Evolutionary conservation across 1,284 basidiomycete species (phyloP), one percentile per base, ranked within the genome.

Genomic region (Irpex sp.): DNA sequence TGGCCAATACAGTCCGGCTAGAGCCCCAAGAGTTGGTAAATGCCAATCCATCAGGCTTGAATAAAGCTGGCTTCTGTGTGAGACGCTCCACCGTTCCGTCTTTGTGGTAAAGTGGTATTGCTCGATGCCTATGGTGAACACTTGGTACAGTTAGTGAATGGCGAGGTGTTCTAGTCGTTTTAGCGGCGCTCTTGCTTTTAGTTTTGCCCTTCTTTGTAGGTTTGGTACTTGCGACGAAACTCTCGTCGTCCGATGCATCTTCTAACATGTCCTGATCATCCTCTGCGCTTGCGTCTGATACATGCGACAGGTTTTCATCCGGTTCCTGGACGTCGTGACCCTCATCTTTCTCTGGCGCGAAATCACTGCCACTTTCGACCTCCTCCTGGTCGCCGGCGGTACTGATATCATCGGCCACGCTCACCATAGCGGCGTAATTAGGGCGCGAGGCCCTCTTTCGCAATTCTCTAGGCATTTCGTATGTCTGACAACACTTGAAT

Each of bases 61-160:
- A 88, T 1, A 86, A 72, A n/a, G 58, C 66, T 0, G 89, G 87
- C 15, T 70, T 71, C 21, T 77, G 69, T 4, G 74, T 69, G 2
- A 92, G 80, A 31, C 88, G 80, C 71, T 89, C 85, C 2, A 86
- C 84, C 62, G 76, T 80, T 49, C 78, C 81, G 8, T 72, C 66
- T 57, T 79, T 80, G 17, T 79, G 75, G 69, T 83, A 85, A 2
- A 91, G 74, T 0, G 89, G 85, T 2, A 84, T 76, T 19, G 88
- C 84, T 34, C 88, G 78, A 69, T 91, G 89, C 51, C 89, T 81
- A 70, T 91, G 88, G 62, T 90, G 82, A 0, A 85, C 74, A 67
- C 81, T 88, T 0, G 87, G 87, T 3, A 80, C 74, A 65, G 85
- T 82, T 2, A 36, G 15, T 9, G 54, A 56, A 13, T 56, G 26